These are phyloP conservation scores for Achaetomium macrosporum DNA, from an alignment of 2,329 filamentous ascomycete species.

Conservation along the genomic window DNA sequence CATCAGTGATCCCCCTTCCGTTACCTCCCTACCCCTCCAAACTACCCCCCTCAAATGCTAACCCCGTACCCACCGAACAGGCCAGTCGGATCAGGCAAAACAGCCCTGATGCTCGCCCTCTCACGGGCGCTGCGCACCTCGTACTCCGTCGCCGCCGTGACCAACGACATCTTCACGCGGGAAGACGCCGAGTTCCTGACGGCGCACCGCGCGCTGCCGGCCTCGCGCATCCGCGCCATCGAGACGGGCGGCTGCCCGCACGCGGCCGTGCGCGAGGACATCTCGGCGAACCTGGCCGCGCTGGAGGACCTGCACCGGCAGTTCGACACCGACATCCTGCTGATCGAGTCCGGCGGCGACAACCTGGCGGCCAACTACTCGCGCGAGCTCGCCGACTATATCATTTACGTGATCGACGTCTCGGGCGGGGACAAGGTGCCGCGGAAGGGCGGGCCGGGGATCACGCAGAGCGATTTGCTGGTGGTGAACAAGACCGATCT, in stretches of 20 bases:
- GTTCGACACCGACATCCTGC: conserved; percentile 74
- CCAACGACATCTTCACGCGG: conserved; percentile 97
- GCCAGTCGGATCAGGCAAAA: conserved; percentile 95
- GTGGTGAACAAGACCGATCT: conserved; percentile 98
- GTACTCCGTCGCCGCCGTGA: conserved; percentile 89
- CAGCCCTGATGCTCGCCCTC: conserved; percentile 90
- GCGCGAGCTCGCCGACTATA: conserved; percentile 90
- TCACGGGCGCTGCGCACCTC: conserved; percentile 74
- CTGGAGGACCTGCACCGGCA: conserved; percentile 80
- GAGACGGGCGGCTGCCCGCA: conserved; percentile 97
- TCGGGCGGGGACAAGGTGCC: conserved; percentile 95
- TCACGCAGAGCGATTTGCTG: conserved; percentile 90
- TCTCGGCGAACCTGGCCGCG: conserved; percentile 85
- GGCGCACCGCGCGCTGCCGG: conserved; percentile 73
- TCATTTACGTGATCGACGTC: conserved; percentile 98
- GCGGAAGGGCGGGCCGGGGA: conserved; percentile 90
- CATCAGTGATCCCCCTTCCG: no score
- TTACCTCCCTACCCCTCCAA: background rate
- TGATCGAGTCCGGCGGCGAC: conserved; percentile 94
- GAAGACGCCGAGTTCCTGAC: conserved; percentile 98
- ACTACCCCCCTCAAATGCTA: background rate
- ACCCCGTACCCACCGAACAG: conserved; percentile 38
- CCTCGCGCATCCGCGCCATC: conserved; percentile 83
- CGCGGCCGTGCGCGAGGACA: conserved; percentile 95
- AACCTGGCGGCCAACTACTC: conserved; percentile 97